Base-by-base conservation (phyloP, 768 basidiomycete species). In the Daedalea quercina region DNA sequence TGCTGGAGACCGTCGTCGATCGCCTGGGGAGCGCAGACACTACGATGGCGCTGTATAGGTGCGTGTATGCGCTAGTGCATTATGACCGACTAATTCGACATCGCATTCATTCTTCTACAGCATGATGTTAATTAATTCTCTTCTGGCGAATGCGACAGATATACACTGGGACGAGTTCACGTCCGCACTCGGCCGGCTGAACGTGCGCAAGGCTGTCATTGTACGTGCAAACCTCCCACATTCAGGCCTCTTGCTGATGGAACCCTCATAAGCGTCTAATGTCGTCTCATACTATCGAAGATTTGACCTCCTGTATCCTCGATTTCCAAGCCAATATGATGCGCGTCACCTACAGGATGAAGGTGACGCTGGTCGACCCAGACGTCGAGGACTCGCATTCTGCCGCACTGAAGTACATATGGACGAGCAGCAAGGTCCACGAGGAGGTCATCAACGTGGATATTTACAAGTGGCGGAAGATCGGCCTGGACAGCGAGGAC, bases 311-410 rank as follows among this genome's bases (percentile, higher is more conserved):
- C 0, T 85, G 84, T 53, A 85, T 94, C 44, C 76, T 93, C 51
- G 87, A 93, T 64, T 94, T 93, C 67, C 91, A 94, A 71, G 84
- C 87, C 24, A 91, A 90, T 67, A 79, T 92, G 54, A 74, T 89
- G 51, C 82, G 88, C 35, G 80, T 90, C 25, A 82, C 80, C 13
- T 87, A 88, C 65, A 80, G 85, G 51, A 88, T 86, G 72, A 92
- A 91, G 70, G 87, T 77, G 15, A 87, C 87, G 2, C 67, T 79
- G 22, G 87, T 94, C 17, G 85, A 90, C 60, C 80, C 85, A 2
- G 80, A 83, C 25, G 65, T 67, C 40, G 84, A 88, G 51, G 74
- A 76, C 3, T 67, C 72, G 3, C 87, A 90, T 59, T 72, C 70
- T 12, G 72, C 70, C 19, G 72, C 78, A 25, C 71, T 93, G 31